phyloP scores from a whole-genome alignment of 805 yeast genomes.

The Barnettozyma populi region DNA sequence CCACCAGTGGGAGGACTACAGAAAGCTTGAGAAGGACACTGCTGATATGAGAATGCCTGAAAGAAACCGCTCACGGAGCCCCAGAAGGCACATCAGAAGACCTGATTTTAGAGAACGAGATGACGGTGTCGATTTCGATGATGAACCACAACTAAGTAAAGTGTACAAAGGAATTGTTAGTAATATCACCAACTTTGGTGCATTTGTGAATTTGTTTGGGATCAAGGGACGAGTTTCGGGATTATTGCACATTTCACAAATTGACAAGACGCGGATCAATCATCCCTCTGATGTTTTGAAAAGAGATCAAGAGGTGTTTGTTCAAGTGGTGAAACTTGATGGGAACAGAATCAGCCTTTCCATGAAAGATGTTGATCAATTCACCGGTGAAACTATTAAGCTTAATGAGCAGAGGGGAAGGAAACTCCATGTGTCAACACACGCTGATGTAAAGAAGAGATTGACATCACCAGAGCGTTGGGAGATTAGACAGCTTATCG shows the following conservation, averaged over 20 bases:
- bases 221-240: slow-evolving; percentile 42
- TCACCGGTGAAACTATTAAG: slow-evolving; percentile 42
- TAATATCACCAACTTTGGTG: slow-evolving; percentile 66
- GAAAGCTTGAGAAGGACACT: slow-evolving; percentile 3
- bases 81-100: slow-evolving; percentile 8
- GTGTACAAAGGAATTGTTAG: slow-evolving; percentile 59
- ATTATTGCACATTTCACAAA: slow-evolving; percentile 71
- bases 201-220: slow-evolving; percentile 56
- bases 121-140: slow-evolving; percentile 16
- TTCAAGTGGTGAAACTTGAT: slow-evolving; percentile 46
- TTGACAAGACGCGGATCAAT: slow-evolving; percentile 45
- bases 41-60: slow-evolving; percentile 6
- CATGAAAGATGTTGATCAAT: slow-evolving; percentile 70
- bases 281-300: slow-evolving; percentile 56
- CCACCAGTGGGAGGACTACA: slow-evolving; percentile 21
- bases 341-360: slow-evolving; percentile 51
- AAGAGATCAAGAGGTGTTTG: slow-evolving; percentile 58
- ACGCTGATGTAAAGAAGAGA: slow-evolving; percentile 32
- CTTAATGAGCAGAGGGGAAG: slow-evolving; percentile 11
- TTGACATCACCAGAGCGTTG: slow-evolving; percentile 84
- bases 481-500: slow-evolving; percentile 80
- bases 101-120: slow-evolving; percentile 13
- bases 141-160: slow-evolving; percentile 34
- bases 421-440: slow-evolving; percentile 12
- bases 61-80: slow-evolving; percentile 12